Evolutionary conservation across 768 basidiomycete genomes (phyloP), one percentile per base, ranked within the genome.

Genomic region (Kwoniella europaea): DNA sequence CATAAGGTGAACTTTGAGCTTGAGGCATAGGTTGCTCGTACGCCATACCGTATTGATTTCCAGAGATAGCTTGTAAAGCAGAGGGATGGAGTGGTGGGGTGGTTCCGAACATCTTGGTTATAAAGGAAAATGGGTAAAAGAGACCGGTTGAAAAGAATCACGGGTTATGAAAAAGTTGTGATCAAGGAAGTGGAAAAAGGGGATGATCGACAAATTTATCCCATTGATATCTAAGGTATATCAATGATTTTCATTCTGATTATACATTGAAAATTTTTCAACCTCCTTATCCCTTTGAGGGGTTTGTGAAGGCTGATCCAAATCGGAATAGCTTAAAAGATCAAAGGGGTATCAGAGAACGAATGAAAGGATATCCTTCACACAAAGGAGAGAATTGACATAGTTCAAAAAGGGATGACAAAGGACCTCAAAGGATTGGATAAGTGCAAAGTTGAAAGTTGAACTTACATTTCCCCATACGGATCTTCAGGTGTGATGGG

Each of bases 11-110:
- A 41, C 59, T 43, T n/a, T 68, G 67, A 56, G 22, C 60, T 55
- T 68, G 68, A 50, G 63, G 60, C 61, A 63, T 56, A 44, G 61
- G 67, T 62, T 72, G 71, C 29, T 68, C 55, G 43, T 65, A 68
- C 24, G 53, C 59, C 12, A 7, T 56, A 20, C 29, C 59, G 55
- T 65, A 56, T 10, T 65, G 52, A 13, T 41, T 53, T 10, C 65
- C 71, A 43, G 46, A 59, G 41, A 65, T 53, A 43, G 50, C 41
- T 46, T 53, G 53, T 27, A 68, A 42, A 52, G 71, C 22, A 41
- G 65, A 44, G 10, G 60, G 71, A 44, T 71, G 53, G 24, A 59
- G 29, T n/a, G 71, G 71, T 10, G 67, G 67, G 4, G 71, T 50
- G 29, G 63, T 72, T 5, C 67, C 71, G 29, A 64, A 72, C 71